phyloP scores from a whole-genome alignment of 108 stramenopile genomes.

The Cyclostephanos tholiformis region DNA sequence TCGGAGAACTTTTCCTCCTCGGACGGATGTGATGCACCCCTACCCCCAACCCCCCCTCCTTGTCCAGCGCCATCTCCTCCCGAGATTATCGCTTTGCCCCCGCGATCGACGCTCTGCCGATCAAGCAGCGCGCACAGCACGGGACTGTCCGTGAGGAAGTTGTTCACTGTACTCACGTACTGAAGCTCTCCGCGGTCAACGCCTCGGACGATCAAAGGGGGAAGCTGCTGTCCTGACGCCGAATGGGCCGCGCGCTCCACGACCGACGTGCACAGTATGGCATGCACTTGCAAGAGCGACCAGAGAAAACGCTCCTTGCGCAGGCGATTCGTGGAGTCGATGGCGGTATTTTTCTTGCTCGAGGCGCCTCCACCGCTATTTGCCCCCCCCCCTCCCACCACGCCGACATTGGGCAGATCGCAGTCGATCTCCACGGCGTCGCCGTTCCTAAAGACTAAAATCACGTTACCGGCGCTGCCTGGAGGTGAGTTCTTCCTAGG shows the following conservation, averaged over 20 bases:
- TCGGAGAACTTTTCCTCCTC: constrained; percentile 51
- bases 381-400: constrained; percentile 30
- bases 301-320: constrained; percentile 83
- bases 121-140: constrained; percentile 72
- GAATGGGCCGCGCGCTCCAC: constrained; percentile 66
- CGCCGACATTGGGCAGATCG: constrained; percentile 44
- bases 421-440: constrained; percentile 84
- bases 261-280: constrained; percentile 83
- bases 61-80: constrained; percentile 19
- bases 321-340: constrained; percentile 61
- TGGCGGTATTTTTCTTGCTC: constrained; percentile 24
- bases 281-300: constrained; percentile 83
- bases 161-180: constrained; percentile 81
- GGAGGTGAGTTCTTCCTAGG: constrained; percentile 31
- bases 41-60: constrained; percentile 21
- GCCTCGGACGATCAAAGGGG: constrained; percentile 76
- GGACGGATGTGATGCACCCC: constrained; percentile 28
- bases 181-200: constrained; percentile 83
- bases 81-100: constrained; percentile 21
- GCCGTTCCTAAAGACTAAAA: constrained; percentile 79
- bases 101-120: constrained; percentile 62
- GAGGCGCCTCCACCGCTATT: neutral
- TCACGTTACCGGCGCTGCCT: constrained; percentile 57
- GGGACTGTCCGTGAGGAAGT: constrained; percentile 65
- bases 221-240: constrained; percentile 37